These are phyloP conservation scores for Nicotiana benthamiana DNA, from an alignment of 257 asterid species.

Conservation along the genomic window DNA sequence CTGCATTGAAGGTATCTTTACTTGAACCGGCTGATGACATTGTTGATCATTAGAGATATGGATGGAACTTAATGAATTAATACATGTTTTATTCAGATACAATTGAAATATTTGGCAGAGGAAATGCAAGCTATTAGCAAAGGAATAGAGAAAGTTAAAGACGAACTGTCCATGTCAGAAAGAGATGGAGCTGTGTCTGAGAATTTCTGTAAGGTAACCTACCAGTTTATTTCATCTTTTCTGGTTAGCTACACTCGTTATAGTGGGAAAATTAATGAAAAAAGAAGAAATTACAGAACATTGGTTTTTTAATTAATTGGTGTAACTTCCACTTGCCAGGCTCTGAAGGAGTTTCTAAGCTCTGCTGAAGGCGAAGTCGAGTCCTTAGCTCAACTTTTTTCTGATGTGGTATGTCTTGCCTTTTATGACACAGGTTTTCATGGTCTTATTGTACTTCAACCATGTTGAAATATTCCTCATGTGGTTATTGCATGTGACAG, in stretches of 20 bases:
- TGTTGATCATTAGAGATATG: neutral
- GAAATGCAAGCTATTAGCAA: conserved; percentile 83
- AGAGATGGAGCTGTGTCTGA: conserved; percentile 66
- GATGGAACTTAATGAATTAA: neutral
- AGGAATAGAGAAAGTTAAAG: conserved; percentile 63
- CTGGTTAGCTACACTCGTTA: neutral
- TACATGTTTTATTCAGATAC: conserved; percentile 41
- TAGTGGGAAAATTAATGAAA: neutral
- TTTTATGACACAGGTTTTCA: neutral
- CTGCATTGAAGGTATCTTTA: conserved; percentile 60
- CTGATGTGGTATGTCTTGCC: conserved; percentile 53
- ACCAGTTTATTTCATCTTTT: neutral
- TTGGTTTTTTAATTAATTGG: neutral
- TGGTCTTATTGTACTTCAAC: neutral
- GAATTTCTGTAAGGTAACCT: conserved; percentile 50
- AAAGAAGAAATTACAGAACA: neutral
- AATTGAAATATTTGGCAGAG: conserved; percentile 72
- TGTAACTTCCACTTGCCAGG: conserved; percentile 29
- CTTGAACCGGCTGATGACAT: neutral
- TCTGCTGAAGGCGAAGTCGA: conserved; percentile 66
- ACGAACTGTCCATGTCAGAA: conserved; percentile 63
- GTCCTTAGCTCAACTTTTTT: conserved; percentile 62
- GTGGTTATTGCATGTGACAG: conserved; percentile 16
- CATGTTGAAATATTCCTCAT: neutral
- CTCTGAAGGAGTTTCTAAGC: conserved; percentile 49